Base-by-base conservation (phyloP, 352 stramenopile genomes). In the Sclerospora graminicola region DNA sequence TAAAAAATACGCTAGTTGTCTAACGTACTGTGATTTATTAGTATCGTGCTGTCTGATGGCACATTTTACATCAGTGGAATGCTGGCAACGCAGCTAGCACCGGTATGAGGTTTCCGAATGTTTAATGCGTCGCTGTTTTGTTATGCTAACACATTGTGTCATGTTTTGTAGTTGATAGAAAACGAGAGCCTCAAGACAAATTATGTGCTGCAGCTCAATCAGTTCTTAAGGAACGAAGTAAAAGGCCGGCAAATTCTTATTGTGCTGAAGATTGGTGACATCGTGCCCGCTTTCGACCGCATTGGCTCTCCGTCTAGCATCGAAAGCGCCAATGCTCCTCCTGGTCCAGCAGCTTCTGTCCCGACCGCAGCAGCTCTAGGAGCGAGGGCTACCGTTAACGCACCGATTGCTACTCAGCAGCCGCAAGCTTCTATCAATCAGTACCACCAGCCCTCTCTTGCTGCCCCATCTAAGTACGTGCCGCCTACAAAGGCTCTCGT, bases 191-290 rank as follows among this genome's bases (percentile, higher is more conserved):
- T 92, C 28, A 71, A 85, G 49, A 68, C 83, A 26, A 89, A 93
- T 46, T 93, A 80, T 54, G 69, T 93, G 42, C 66, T 88, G 30
- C 75, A 89, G 37, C 56, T 93, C 29, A 91, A 89, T 58, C 79
- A 93, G 29, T 93, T 78, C 35, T 31, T 93, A 26, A 66, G 67
- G 33, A 93, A 93, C 52, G 76, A 86, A 40, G 79, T 93, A 16
- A 79, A 93, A 38, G 80, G 80, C 26, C 69, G 81, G 23, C 63
- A 79, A 14, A 93, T 93, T 34, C 58, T 93, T 26, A 93, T 93
- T 41, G 75, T 93, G 38, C 59, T 93, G 11, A 82, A 65, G 49
- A 69, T 91, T 7, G 82, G 69, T 30, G 77, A 91, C 21, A 85
- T 93, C 30, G 51, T 87, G 2, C 76, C 79, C 1, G 66, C 52